Percentiles rank a stretch among this genome's conserved stretches.
Conservation (phyloP, 169 alveolate genomes). For the Eimeria praecox region DNA sequence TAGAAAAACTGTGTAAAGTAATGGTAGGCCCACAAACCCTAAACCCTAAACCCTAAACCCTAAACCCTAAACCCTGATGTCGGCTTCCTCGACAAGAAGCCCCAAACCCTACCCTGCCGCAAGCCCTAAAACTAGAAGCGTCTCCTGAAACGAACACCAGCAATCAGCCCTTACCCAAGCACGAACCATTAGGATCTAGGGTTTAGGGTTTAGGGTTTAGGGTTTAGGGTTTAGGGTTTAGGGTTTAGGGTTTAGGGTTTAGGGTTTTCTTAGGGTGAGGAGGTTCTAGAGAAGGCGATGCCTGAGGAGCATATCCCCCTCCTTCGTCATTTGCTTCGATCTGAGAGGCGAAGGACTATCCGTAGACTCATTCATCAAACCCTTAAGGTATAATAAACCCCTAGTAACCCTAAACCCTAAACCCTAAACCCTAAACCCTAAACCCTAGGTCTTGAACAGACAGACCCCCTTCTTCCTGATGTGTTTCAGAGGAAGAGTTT, state of each 20-base stretch:
- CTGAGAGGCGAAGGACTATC: conserved; percentile 17
- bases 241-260: background rate
- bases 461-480: background rate
- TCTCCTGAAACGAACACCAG: background rate
- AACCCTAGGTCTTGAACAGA: background rate
- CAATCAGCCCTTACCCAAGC: background rate
- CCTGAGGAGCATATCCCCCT: conserved; percentile 64
- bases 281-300: conserved; percentile 1
- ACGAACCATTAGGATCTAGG: too few relatives aligned
- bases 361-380: conserved; percentile 28
- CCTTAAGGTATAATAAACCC: background rate
- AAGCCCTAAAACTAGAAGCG: background rate
- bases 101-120: too few relatives aligned
- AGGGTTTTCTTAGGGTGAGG: conserved; percentile 37
- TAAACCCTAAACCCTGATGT: background rate
- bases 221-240: background rate
- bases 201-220: background rate
- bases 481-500: background rate
- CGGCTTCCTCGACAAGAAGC: background rate
- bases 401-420: background rate
- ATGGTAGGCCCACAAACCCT: conserved; percentile 20
- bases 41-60: background rate
- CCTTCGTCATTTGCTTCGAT: conserved; percentile 14
- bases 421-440: conserved; percentile 31
- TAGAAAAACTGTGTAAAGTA: conserved; percentile 56